Percentiles rank a stretch among this genome's conserved stretches.
Conservation (phyloP, 306 rosid species). For the Dicorynia guianensis region DNA sequence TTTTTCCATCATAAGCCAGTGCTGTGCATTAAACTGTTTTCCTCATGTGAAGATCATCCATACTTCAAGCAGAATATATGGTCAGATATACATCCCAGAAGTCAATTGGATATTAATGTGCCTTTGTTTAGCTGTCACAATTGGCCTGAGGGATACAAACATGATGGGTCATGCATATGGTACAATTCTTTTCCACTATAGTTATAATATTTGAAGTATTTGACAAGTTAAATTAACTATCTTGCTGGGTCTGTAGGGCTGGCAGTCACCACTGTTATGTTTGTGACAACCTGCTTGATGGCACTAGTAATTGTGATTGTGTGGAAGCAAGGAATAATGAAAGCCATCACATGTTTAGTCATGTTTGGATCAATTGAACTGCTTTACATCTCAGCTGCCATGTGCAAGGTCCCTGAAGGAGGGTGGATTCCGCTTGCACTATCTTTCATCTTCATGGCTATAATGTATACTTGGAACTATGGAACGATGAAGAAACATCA, state of each 20-base stretch:
- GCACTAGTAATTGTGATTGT: conserved; percentile 65
- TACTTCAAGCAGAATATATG: conserved; percentile 69
- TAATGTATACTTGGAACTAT: conserved; percentile 73
- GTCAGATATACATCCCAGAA: conserved; percentile 85
- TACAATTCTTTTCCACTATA: conserved; percentile 30
- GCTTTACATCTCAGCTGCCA: conserved; percentile 67
- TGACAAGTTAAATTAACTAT: conserved; percentile 30
- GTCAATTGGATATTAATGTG: conserved; percentile 80
- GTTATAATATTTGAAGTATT: conserved; percentile 11
- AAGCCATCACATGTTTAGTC: conserved; percentile 56
- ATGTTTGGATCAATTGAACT: conserved; percentile 69
- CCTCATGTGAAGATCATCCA: conserved; percentile 70
- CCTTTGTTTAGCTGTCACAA: conserved; percentile 69
- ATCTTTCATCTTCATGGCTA: conserved; percentile 51
- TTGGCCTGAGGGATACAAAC: conserved; percentile 71
- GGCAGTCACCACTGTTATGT: conserved; percentile 70
- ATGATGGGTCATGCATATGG: conserved; percentile 81
- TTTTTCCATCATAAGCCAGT: conserved; percentile 74
- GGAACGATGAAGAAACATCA: conserved; percentile 73
- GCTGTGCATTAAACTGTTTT: conserved; percentile 72
- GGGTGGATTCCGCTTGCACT: conserved; percentile 70
- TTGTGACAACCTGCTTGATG: conserved; percentile 83
- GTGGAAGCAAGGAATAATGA: conserved; percentile 63
- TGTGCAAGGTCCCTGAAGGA: conserved; percentile 66
- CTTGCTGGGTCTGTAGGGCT: conserved; percentile 61